phyloP scores from a whole-genome alignment of 805 yeast genomes.

The Candida arabinofermentans region DNA sequence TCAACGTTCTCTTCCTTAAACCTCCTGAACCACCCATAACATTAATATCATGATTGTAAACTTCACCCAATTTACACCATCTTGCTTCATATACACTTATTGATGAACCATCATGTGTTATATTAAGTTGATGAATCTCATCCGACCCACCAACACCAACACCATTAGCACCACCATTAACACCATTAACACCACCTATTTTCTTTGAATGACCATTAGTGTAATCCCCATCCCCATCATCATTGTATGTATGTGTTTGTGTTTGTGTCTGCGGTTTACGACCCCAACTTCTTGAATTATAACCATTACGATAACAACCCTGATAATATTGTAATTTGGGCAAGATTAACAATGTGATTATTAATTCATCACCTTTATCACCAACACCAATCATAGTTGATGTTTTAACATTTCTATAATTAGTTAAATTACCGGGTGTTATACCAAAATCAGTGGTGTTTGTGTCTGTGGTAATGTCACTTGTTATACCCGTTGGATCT shows the following conservation, averaged over 20 bases:
- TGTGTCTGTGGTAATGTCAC: too few relatives aligned
- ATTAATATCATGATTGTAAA: constrained; percentile 15
- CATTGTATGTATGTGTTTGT: too few relatives aligned
- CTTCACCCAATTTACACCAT: constrained; percentile 37
- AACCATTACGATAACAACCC: constrained; percentile 64
- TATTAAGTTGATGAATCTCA: not conserved
- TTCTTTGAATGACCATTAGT: not conserved
- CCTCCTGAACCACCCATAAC: constrained; percentile 10
- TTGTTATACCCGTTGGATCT: constrained; percentile 19
- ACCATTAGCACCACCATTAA: not conserved
- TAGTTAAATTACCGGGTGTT: constrained; percentile 40
- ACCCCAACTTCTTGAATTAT: constrained; percentile 74
- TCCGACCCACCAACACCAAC: not conserved
- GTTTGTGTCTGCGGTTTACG: constrained; percentile 10
- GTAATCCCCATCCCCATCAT: too few relatives aligned
- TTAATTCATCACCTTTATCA: constrained; percentile 41
- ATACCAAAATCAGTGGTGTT: too few relatives aligned
- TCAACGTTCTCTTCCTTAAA: constrained; percentile 19
- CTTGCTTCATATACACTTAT: constrained; percentile 54
- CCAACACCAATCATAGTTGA: constrained; percentile 25
- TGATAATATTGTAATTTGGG: constrained; percentile 65
- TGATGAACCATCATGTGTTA: constrained; percentile 76
- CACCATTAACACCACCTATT: not conserved
- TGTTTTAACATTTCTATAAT: constrained; percentile 28
- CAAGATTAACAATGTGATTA: constrained; percentile 57